Percentiles rank a stretch among this genome's conserved stretches.
These are phyloP conservation scores for Aureobasidium sp. DNA, from an alignment of 2,329 filamentous ascomycete genomes.

Conservation along the genomic window DNA sequence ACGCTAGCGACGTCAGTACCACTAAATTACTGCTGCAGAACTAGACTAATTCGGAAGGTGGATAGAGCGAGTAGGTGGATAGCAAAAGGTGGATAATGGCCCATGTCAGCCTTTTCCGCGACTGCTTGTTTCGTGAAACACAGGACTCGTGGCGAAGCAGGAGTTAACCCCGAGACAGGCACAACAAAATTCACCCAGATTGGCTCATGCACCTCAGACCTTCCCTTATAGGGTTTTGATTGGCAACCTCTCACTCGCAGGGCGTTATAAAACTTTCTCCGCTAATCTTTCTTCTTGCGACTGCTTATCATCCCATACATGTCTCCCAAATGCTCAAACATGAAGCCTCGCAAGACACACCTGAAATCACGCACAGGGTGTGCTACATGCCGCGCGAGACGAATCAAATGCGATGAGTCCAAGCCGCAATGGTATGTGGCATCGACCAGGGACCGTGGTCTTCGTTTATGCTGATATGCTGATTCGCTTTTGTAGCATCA, in stretches of 20 bases:
- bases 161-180: not conserved
- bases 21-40: too few species aligned
- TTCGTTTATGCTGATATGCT: not conserved
- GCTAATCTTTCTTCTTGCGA: not conserved
- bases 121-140: too few species aligned
- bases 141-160: not conserved
- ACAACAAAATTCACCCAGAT: not conserved
- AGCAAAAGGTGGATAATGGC: too few species aligned
- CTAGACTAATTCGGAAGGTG: too few species aligned
- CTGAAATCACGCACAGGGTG: conserved; percentile 4
- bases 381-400: not conserved
- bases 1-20: too few species aligned
- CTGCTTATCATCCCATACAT: not conserved
- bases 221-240: not conserved
- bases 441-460: not conserved
- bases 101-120: too few species aligned
- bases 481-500: not conserved
- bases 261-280: not conserved
- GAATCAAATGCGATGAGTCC: conserved; percentile 5
- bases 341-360: conserved; percentile 7
- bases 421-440: conserved; percentile 5
- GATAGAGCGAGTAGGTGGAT: too few species aligned
- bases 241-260: not conserved
- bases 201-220: not conserved
- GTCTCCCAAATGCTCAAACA: not conserved